phyloP scores from a whole-genome alignment of 73 alveolate species.

The Tetrahymena thermophila region DNA sequence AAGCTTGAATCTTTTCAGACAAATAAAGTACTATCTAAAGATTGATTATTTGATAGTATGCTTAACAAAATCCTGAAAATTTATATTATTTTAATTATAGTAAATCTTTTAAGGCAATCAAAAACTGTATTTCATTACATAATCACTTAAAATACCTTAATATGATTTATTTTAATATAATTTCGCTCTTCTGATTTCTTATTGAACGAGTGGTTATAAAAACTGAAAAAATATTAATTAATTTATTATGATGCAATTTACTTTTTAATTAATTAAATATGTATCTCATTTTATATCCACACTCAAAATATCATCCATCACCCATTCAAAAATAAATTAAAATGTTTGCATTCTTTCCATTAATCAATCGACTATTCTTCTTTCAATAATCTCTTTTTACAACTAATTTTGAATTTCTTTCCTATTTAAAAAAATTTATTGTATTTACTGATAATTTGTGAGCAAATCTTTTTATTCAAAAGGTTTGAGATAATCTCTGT shows the following conservation, averaged over 20 bases:
- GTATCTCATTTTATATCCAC: background rate
- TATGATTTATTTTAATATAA: background rate
- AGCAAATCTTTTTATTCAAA: too few species aligned
- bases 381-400: background rate
- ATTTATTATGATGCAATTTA: background rate
- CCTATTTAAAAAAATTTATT: background rate
- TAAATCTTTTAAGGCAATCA: background rate
- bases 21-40: background rate
- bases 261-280: background rate
- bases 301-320: background rate
- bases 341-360: background rate
- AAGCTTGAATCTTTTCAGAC: background rate
- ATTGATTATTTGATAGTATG: background rate
- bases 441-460: too few species aligned
- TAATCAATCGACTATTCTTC: background rate
- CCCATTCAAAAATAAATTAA: background rate
- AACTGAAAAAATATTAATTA: background rate
- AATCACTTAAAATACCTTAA: background rate
- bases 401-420: background rate
- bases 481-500: background rate
- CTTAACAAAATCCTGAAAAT: background rate
- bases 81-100: background rate
- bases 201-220: background rate
- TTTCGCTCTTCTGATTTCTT: background rate
- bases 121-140: background rate